Evolutionary conservation across 768 basidiomycete species (phyloP).

Genomic region (Lactarius hatsudake): DNA sequence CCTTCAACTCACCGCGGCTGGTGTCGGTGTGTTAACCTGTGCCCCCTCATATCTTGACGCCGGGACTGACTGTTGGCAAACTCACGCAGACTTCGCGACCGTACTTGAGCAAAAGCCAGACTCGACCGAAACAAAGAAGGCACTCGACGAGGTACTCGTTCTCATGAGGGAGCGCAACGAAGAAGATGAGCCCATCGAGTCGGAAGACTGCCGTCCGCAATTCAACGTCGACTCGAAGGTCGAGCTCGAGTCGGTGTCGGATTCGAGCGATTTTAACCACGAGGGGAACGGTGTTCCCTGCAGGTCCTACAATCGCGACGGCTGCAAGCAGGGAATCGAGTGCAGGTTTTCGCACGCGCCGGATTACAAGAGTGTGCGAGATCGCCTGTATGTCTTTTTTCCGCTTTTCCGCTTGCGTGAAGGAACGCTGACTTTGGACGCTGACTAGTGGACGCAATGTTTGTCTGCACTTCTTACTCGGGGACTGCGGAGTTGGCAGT

Average conservation of each 20-base stretch:
- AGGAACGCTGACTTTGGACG: neutral
- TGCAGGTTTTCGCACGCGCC: slow-evolving; percentile 55
- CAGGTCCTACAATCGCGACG: slow-evolving; percentile 54
- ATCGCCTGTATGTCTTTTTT: slow-evolving; percentile 46
- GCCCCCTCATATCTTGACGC: neutral
- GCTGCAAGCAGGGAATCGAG: slow-evolving; percentile 41
- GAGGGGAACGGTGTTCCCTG: slow-evolving; percentile 52
- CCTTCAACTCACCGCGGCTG: slow-evolving; percentile 30
- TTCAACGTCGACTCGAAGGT: slow-evolving; percentile 33
- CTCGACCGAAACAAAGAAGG: slow-evolving; percentile 27
- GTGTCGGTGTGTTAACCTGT: slow-evolving; percentile 30
- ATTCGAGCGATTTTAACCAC: slow-evolving; percentile 54
- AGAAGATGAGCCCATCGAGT: slow-evolving; percentile 4
- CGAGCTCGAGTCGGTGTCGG: slow-evolving; percentile 45
- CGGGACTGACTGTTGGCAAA: neutral
- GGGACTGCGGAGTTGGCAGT: slow-evolving; percentile 34
- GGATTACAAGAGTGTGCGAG: slow-evolving; percentile 52
- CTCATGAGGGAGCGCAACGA: neutral
- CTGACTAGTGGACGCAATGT: slow-evolving; percentile 50
- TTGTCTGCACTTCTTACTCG: slow-evolving; percentile 42
- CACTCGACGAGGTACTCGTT: slow-evolving; percentile 23
- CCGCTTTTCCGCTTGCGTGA: neutral
- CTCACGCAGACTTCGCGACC: slow-evolving; percentile 32
- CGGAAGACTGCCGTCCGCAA: slow-evolving; percentile 26
- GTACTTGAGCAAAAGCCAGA: slow-evolving; percentile 33